Conservation (phyloP, 2,329 filamentous ascomycete species). For the Byssothecium circinans region DNA sequence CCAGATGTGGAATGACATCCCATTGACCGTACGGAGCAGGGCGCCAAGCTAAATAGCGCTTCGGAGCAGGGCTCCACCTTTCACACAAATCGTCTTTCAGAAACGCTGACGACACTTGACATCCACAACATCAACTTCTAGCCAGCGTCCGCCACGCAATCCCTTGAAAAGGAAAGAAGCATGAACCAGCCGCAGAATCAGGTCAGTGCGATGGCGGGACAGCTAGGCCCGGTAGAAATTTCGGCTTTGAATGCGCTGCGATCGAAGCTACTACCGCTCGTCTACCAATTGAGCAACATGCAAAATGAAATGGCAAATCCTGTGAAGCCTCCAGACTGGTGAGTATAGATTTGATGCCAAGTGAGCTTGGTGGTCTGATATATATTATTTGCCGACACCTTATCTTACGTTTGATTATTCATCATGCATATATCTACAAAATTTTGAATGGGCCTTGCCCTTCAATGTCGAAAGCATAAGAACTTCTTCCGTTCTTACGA, state of each 20-base stretch:
- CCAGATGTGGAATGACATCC: too few species aligned
- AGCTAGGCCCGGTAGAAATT: conserved; percentile 8
- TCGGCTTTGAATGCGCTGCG: conserved; percentile 15
- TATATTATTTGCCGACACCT: too few species aligned
- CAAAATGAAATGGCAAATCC: conserved; percentile 9
- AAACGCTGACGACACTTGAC: conserved; percentile 2
- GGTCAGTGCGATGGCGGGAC: neutral
- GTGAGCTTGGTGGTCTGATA: conserved; percentile 48
- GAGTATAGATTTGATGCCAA: conserved; percentile 24
- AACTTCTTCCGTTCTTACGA: neutral
- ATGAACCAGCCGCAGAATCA: conserved; percentile 4
- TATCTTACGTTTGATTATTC: too few species aligned
- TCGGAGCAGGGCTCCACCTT: too few species aligned
- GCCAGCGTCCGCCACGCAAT: neutral
- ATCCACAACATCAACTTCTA: neutral
- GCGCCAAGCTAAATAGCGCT: too few species aligned
- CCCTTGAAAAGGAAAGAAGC: neutral
- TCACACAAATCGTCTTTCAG: conserved; percentile 15
- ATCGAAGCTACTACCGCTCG: conserved; percentile 15
- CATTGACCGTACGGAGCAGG: too few species aligned
- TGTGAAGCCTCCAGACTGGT: conserved; percentile 16
- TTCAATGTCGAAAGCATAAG: neutral
- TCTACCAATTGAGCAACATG: conserved; percentile 14
- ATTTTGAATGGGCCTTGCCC: too few species aligned
- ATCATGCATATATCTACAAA: too few species aligned